Evolutionary conservation across 192 early-diverging fungal genomes (phyloP), one percentile per base, ranked within the genome.

Genomic region (Dissophora ornata): DNA sequence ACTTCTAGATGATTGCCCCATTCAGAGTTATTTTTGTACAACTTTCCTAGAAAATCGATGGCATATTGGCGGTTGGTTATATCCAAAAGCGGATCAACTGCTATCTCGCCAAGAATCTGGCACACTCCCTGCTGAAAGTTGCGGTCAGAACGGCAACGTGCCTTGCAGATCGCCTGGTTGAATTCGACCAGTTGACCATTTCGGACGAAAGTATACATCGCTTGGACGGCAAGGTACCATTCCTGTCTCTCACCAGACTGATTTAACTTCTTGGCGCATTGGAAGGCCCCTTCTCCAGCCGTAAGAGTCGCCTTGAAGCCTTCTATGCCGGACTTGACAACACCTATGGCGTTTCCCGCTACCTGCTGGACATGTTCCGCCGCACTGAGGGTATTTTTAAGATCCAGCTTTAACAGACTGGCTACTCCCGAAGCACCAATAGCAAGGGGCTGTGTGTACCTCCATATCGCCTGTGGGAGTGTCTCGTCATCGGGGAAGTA

Each of bases 141-240:
- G 0, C 4, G 28, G 50, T 28, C 25, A 8, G 25, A 24, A 16
- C 50, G 40, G 15, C 51, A 64, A 13, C 25, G 24, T 13, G 55
- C 65, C n/a, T 41, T 16, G 11, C 25, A 42, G 34, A 67, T 46
- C 2, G 40, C 3, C 11, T 26, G 13, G 13, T 49, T 67, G 1
- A 58, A 28, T 4, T 58, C 47, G 5, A 34, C 1, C 6, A 67
- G 56, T 16, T 28, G 65, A 12, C 65, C 65, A 28, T 67, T 36
- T 41, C 32, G 45, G 18, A 57, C 42, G 25, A 58, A 18, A 3
- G 3, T 30, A 4, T 38, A 33, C 1, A 36, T 44, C 1, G 30
- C 64, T 4, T 33, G 34, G 0, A 67, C 6, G 6, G 65, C 45
- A 16, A 42, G 18, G 19, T 58, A 67, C 65, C 65, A 67, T n/a